Conservation (phyloP, 768 basidiomycete genomes). For the Pulveroboletus ravenelii region DNA sequence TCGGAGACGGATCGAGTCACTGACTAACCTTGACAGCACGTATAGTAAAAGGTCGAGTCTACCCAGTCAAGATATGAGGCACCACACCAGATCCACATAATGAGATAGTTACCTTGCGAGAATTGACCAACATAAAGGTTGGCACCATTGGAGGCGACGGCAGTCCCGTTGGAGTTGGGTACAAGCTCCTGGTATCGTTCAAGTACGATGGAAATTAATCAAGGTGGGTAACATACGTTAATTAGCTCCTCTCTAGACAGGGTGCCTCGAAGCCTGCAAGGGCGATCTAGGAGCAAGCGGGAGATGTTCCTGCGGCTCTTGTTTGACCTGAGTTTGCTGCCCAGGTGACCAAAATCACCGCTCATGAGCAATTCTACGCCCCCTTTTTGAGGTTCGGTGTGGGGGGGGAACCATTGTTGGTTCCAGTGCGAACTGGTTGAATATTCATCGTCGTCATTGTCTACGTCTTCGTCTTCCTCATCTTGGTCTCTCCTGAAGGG, state of each 20-base stretch:
- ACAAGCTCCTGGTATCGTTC: constrained; percentile 50
- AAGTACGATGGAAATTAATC: background rate
- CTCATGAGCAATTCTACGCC: constrained; percentile 64
- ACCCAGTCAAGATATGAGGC: constrained; percentile 4
- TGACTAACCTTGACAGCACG: constrained; percentile 71
- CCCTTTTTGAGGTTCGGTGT: constrained; percentile 54
- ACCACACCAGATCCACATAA: background rate
- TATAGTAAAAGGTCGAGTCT: constrained; percentile 93
- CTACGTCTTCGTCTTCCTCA: constrained; percentile 38
- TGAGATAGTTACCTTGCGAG: constrained; percentile 50
- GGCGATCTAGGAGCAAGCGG: constrained; percentile 42
- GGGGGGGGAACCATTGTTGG: constrained; percentile 34
- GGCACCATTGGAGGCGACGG: constrained; percentile 64
- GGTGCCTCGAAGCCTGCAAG: constrained; percentile 30
- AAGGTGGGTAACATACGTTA: constrained; percentile 40
- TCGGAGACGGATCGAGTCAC: background rate
- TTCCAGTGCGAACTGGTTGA: constrained; percentile 23
- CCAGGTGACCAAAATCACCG: constrained; percentile 76
- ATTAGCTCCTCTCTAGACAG: constrained; percentile 49
- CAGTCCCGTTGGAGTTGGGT: constrained; percentile 76
- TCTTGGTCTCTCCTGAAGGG: constrained; percentile 31
- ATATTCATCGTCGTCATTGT: constrained; percentile 32
- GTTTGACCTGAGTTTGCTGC: constrained; percentile 43
- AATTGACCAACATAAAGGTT: constrained; percentile 87
- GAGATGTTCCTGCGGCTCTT: constrained; percentile 45